Percentiles rank a stretch among this genome's conserved stretches.
phyloP scores from a whole-genome alignment of 169 alveolate genomes.

The Plasmodium chabaudi region DNA sequence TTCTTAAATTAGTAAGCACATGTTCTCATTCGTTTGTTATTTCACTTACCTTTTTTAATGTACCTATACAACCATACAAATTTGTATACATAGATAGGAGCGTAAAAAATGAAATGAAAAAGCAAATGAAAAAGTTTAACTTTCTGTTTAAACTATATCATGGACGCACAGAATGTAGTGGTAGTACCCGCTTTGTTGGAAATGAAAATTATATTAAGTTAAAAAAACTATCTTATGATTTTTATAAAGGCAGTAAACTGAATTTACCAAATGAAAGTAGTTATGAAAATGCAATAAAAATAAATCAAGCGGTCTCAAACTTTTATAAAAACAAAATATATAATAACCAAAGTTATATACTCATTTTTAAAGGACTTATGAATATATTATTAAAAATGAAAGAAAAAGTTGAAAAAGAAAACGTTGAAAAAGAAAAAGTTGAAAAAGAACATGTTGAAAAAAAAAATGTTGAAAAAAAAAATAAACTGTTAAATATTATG shows the following conservation, averaged over 20 bases:
- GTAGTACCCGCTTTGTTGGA: not conserved
- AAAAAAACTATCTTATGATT: conserved; percentile 28
- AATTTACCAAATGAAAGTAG: not conserved
- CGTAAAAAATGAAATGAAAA: too few relatives aligned
- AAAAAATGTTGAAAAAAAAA: conserved; percentile 17
- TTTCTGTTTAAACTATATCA: too few relatives aligned
- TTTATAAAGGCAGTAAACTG: conserved; percentile 18
- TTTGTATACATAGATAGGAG: too few relatives aligned
- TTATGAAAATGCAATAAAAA: conserved; percentile 17
- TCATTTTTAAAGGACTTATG: conserved; percentile 56
- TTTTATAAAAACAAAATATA: conserved; percentile 21
- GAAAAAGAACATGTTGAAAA: conserved; percentile 5
- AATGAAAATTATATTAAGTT: not conserved
- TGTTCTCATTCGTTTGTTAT: too few relatives aligned
- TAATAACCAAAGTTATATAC: conserved; percentile 58
- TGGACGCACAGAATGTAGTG: not conserved
- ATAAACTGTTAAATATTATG: not conserved
- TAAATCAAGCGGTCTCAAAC: not conserved
- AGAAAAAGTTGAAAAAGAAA: conserved; percentile 21
- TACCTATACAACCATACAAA: too few relatives aligned
- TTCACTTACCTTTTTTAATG: too few relatives aligned
- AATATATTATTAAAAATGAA: conserved; percentile 14
- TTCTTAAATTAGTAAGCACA: too few relatives aligned
- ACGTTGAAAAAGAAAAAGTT: conserved; percentile 10
- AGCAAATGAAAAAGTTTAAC: too few relatives aligned